Conservation (phyloP, 768 basidiomycete species). For the Krasilnikovozyma curviuscula region DNA sequence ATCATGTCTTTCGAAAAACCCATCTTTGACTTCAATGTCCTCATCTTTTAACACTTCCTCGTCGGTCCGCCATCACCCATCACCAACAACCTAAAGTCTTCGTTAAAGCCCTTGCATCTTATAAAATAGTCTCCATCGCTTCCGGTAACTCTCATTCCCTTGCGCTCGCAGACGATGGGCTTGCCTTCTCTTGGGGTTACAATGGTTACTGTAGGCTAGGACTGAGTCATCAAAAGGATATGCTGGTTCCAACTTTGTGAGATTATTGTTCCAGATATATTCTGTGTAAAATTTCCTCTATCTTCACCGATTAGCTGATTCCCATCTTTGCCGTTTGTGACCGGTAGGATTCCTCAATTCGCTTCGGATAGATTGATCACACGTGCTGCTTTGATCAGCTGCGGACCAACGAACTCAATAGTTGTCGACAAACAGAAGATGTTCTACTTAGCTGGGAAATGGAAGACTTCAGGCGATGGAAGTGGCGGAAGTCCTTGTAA, state of each 20-base stretch:
- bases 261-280: too few species aligned
- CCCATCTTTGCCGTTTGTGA: conserved; percentile 4
- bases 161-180: conserved; percentile 55
- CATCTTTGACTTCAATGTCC: conserved; percentile 13
- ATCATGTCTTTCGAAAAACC: conserved; percentile 43
- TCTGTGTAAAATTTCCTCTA: too few species aligned
- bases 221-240: conserved; percentile 64
- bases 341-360: conserved; percentile 34
- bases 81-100: conserved; percentile 33
- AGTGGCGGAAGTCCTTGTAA: conserved; percentile 18
- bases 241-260: conserved; percentile 54
- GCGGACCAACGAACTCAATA: conserved; percentile 67
- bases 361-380: conserved; percentile 47
- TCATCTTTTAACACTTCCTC: neutral
- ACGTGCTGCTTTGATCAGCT: conserved; percentile 43
- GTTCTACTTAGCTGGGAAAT: conserved; percentile 34
- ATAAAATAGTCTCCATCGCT: conserved; percentile 59
- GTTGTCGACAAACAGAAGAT: conserved; percentile 43
- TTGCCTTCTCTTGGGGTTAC: conserved; percentile 28
- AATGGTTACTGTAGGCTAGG: conserved; percentile 65
- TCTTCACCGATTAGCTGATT: neutral
- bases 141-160: conserved; percentile 75
- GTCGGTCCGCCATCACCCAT: neutral
- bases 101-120: conserved; percentile 49
- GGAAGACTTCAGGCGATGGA: conserved; percentile 90